Conservation (phyloP, 2,329 filamentous ascomycete genomes). For the Cladorrhinum sp. region DNA sequence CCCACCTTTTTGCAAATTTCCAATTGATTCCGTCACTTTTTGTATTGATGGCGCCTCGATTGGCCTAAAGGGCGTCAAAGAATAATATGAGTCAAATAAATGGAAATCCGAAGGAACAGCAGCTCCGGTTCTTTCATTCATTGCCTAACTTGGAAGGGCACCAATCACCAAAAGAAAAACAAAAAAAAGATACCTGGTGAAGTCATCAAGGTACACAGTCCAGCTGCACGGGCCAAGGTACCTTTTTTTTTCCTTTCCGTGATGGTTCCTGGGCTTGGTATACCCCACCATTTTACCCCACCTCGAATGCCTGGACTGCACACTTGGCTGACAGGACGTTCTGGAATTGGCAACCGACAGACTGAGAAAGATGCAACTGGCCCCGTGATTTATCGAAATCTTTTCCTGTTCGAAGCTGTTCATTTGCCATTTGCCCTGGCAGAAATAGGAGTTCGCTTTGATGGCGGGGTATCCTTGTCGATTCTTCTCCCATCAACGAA, state of each 20-base stretch:
- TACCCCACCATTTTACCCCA: constrained; percentile 16
- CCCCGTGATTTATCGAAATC: background rate
- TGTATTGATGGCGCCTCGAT: background rate
- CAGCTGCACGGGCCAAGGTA: constrained; percentile 10
- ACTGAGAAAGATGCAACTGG: constrained; percentile 1
- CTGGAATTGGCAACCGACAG: constrained; percentile 3
- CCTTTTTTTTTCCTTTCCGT: background rate
- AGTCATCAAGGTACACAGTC: constrained; percentile 14
- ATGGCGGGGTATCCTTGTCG: background rate
- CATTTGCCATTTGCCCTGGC: background rate
- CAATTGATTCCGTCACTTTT: background rate
- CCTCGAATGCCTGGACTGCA: constrained; percentile 4
- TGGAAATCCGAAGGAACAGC: background rate
- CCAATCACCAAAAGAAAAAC: no score
- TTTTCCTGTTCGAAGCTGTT: background rate
- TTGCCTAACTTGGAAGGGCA: no score
- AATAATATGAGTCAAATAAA: background rate
- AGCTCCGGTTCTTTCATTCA: background rate
- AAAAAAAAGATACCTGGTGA: background rate
- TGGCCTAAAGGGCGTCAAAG: background rate
- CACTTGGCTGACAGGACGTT: constrained; percentile 5
- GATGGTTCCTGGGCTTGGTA: constrained; percentile 6
- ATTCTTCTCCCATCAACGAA: no score
- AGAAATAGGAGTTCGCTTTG: background rate
- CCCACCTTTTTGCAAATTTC: background rate